Evolutionary conservation across 2,329 filamentous ascomycete genomes (phyloP).

Genomic region (Penicillium sp.): DNA sequence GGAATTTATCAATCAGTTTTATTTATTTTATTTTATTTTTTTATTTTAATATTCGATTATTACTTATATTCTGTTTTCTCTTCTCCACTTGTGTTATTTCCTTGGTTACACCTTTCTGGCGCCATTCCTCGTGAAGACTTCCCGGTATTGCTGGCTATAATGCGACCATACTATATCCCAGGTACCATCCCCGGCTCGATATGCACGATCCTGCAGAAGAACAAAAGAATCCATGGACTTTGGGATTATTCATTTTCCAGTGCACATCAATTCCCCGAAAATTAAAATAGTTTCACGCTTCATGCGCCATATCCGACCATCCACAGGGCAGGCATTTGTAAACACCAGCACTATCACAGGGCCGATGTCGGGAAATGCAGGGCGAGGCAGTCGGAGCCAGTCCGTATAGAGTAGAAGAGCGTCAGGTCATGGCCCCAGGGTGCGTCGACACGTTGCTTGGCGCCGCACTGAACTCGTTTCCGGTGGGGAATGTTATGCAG

Average conservation of each 20-base stretch:
- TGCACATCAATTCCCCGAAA: neutral
- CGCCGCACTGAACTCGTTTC: constrained; percentile 4
- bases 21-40: neutral
- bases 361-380: constrained; percentile 11
- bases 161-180: neutral
- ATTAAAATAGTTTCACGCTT: constrained; percentile 1
- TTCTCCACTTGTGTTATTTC: constrained; percentile 8
- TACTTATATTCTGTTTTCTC: too few species aligned
- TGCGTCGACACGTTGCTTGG: constrained; percentile 1
- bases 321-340: neutral
- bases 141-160: neutral
- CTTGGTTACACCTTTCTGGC: neutral
- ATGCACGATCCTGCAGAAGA: neutral
- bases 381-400: neutral
- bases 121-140: neutral
- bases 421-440: neutral
- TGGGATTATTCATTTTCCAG: neutral
- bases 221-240: neutral
- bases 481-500: neutral
- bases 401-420: neutral
- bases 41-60: too few species aligned
- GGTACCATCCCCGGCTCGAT: neutral
- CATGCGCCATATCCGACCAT: neutral
- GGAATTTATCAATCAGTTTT: constrained; percentile 27
- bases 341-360: neutral